Conservation (phyloP, 495 filamentous ascomycete genomes). For the Neurospora tetraspora region DNA sequence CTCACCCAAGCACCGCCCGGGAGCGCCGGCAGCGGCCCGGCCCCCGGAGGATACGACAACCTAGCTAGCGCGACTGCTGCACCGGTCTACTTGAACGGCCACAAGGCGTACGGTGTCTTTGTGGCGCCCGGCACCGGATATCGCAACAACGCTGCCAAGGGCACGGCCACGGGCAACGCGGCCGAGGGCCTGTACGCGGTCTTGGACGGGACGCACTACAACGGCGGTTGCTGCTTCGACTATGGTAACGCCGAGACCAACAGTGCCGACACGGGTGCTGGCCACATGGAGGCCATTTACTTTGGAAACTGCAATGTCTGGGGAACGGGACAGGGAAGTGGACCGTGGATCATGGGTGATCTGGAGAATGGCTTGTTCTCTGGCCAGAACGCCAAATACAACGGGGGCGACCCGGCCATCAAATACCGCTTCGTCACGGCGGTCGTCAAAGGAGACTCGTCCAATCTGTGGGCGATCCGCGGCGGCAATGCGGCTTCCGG, state of each 20-base stretch:
- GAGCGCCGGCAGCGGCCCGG: conserved; percentile 39
- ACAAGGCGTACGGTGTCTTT: conserved; percentile 51
- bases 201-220: conserved; percentile 27
- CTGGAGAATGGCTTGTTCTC: conserved; percentile 32
- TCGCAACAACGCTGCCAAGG: conserved; percentile 37
- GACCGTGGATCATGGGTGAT: conserved; percentile 54
- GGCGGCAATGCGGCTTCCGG: conserved; percentile 45
- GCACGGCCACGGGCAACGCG: conserved; percentile 42
- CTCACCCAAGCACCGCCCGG: conserved; percentile 47
- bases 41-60: conserved; percentile 44
- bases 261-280: conserved; percentile 43
- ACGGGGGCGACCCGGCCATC: conserved; percentile 36
- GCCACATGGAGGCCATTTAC: conserved; percentile 55
- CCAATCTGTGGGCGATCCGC: conserved; percentile 44
- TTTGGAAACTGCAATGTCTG: conserved; percentile 38
- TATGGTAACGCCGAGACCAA: conserved; percentile 51
- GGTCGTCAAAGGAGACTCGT: conserved; percentile 36
- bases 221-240: conserved; percentile 47
- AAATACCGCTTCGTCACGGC: conserved; percentile 43
- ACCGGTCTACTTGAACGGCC: conserved; percentile 46
- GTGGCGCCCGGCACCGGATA: conserved; percentile 23
- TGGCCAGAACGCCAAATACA: conserved; percentile 19
- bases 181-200: conserved; percentile 51
- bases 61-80: conserved; percentile 46
- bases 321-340: conserved; percentile 42